Evolutionary conservation across 2,329 filamentous ascomycete genomes (phyloP).

Genomic region (Diaporthe ampelina): DNA sequence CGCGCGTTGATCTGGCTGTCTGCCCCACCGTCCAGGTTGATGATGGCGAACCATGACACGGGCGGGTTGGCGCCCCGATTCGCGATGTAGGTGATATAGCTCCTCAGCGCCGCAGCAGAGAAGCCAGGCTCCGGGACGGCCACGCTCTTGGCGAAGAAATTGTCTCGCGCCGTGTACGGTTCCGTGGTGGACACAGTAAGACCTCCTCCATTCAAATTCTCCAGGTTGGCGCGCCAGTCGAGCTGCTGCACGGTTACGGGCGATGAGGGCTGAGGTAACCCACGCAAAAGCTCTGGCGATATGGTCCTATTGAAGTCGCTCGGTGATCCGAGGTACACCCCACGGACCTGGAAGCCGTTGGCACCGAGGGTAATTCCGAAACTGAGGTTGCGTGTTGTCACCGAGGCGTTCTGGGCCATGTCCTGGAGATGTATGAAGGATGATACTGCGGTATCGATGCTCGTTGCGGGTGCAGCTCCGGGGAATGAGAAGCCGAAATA

Average conservation of each 20-base stretch:
- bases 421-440: constrained; percentile 8
- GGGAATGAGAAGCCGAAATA: constrained; percentile 18
- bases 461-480: not conserved
- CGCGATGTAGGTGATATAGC: constrained; percentile 13
- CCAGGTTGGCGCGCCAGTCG: not conserved
- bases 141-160: constrained; percentile 28
- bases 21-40: constrained; percentile 12
- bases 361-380: constrained; percentile 7
- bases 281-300: not conserved
- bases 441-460: not conserved
- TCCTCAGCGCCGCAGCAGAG: not conserved
- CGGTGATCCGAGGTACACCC: not conserved
- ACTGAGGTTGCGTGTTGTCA: not conserved
- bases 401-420: not conserved
- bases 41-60: not conserved
- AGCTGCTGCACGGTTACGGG: not conserved
- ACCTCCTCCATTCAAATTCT: not conserved
- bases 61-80: not conserved
- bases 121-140: constrained; percentile 4
- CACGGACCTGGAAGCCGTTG: not conserved
- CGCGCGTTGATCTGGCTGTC: constrained; percentile 18
- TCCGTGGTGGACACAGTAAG: not conserved
- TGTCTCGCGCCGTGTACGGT: constrained; percentile 11
- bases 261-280: not conserved
- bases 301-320: not conserved